Evolutionary conservation across 306 rosid species (phyloP).

Genomic region (Erythrophleum fordii): DNA sequence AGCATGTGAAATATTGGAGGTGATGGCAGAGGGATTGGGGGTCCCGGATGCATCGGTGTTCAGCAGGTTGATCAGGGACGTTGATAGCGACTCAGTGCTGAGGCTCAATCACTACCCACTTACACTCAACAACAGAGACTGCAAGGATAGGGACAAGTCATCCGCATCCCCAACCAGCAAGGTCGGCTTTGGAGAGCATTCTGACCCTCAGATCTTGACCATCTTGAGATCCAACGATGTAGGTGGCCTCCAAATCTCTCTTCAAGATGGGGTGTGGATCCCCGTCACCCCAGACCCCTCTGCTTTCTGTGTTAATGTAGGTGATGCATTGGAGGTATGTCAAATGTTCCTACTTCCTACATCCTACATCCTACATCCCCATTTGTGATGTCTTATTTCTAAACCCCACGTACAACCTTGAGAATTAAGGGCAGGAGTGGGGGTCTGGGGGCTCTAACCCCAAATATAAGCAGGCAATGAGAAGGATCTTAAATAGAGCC

Average conservation of each 20-base stretch:
- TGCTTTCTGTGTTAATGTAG: constrained; percentile 79
- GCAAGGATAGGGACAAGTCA: constrained; percentile 37
- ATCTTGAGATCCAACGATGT: constrained; percentile 80
- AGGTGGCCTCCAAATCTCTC: constrained; percentile 76
- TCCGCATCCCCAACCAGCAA: neutral
- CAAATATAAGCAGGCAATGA: neutral
- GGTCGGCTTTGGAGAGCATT: constrained; percentile 81
- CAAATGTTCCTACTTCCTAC: too few species aligned
- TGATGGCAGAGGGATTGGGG: constrained; percentile 74
- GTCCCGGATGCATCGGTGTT: constrained; percentile 57
- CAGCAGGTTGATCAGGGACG: constrained; percentile 57
- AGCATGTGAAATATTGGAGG: constrained; percentile 77
- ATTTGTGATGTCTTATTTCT: neutral
- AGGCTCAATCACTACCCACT: constrained; percentile 87
- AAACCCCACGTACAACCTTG: constrained; percentile 29
- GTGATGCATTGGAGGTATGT: constrained; percentile 73
- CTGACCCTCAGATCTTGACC: constrained; percentile 92
- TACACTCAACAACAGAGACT: neutral
- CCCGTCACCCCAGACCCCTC: constrained; percentile 72
- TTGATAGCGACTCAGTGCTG: constrained; percentile 66
- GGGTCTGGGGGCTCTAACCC: neutral
- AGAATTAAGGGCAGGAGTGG: neutral
- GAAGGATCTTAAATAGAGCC: neutral
- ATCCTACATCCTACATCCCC: neutral
- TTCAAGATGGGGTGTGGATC: constrained; percentile 67